A percentile compares a stretch with the other conserved stretches of the same genome.
Evolutionary conservation across 2,329 filamentous ascomycete species (phyloP).

Genomic region (Diplodia intermedia): DNA sequence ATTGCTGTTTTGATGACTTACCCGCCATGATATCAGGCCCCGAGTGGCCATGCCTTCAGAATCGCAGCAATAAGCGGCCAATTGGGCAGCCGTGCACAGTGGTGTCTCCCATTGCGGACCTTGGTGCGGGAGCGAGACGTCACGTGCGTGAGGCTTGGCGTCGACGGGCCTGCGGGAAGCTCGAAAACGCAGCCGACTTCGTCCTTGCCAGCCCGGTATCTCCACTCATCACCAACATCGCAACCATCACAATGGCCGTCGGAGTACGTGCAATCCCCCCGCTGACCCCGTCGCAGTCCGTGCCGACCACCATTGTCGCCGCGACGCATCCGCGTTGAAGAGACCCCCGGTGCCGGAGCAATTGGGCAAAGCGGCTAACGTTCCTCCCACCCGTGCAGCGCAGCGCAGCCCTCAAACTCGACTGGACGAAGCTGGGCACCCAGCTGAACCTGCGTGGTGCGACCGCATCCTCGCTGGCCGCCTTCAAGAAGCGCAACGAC

Average conservation of each 20-base stretch:
- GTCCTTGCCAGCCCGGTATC: conserved; percentile 55
- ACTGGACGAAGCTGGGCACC: conserved; percentile 94
- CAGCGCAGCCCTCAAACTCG: conserved; percentile 98
- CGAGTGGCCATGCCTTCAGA: neutral
- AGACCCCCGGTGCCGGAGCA: conserved; percentile 20
- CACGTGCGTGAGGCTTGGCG: conserved; percentile 23
- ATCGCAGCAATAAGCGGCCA: neutral
- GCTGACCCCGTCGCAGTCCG: conserved; percentile 27
- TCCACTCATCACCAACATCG: conserved; percentile 45
- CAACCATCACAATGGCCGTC: conserved; percentile 54
- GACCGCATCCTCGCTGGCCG: conserved; percentile 87
- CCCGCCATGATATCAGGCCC: neutral
- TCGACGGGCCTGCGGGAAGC: conserved; percentile 28
- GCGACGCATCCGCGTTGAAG: conserved; percentile 40
- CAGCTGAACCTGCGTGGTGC: conserved; percentile 96
- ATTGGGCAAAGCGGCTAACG: conserved; percentile 40
- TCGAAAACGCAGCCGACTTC: conserved; percentile 33
- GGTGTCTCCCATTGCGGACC: neutral
- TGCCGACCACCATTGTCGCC: conserved; percentile 33
- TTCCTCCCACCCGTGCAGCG: conserved; percentile 64
- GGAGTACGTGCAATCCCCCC: conserved; percentile 48
- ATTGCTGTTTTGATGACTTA: neutral
- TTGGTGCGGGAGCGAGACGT: conserved; percentile 7
- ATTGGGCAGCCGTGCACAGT: neutral
- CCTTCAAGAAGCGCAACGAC: conserved; percentile 99